Percentiles rank a stretch among this genome's conserved stretches.
These are phyloP conservation scores for Tolypocladium tropicale DNA, from an alignment of 2,329 filamentous ascomycete species.

Conservation along the genomic window DNA sequence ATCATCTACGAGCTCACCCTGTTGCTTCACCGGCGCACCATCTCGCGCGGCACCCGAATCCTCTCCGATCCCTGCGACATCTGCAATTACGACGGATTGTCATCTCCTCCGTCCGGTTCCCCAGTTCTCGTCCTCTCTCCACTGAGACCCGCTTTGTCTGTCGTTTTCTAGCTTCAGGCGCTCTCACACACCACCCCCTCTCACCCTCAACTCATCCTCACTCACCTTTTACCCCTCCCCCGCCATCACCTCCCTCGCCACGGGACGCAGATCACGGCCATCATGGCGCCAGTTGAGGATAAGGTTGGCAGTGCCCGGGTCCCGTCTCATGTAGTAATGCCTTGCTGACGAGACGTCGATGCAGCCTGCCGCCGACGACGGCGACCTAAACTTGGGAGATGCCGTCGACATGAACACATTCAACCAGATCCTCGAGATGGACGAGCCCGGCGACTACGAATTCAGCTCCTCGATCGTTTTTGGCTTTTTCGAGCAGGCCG, in stretches of 20 bases:
- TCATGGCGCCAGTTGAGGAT: conserved; percentile 21
- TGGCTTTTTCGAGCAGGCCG: conserved; percentile 87
- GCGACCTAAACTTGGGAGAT: conserved; percentile 54
- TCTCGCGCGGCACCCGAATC: background rate
- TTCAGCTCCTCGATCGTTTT: conserved; percentile 85
- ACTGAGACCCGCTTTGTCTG: conserved; percentile 1
- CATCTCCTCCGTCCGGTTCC: background rate
- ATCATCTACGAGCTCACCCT: background rate
- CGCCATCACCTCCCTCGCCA: background rate
- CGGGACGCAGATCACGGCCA: background rate
- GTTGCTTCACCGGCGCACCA: background rate
- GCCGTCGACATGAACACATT: conserved; percentile 74
- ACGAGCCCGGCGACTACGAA: conserved; percentile 76
- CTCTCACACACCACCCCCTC: background rate
- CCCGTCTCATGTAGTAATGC: background rate
- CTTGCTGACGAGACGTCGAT: background rate
- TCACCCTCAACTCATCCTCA: background rate
- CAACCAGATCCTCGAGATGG: conserved; percentile 96
- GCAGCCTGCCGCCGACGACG: conserved; percentile 35
- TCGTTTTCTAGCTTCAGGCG: background rate
- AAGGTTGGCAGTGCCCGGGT: conserved; percentile 15
- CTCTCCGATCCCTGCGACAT: background rate
- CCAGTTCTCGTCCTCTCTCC: conserved; percentile 1
- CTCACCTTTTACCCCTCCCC: background rate
- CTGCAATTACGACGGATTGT: background rate